phyloP scores from a whole-genome alignment of 2,329 filamentous ascomycete species.

The Aspergillus brunneoviolaceus region DNA sequence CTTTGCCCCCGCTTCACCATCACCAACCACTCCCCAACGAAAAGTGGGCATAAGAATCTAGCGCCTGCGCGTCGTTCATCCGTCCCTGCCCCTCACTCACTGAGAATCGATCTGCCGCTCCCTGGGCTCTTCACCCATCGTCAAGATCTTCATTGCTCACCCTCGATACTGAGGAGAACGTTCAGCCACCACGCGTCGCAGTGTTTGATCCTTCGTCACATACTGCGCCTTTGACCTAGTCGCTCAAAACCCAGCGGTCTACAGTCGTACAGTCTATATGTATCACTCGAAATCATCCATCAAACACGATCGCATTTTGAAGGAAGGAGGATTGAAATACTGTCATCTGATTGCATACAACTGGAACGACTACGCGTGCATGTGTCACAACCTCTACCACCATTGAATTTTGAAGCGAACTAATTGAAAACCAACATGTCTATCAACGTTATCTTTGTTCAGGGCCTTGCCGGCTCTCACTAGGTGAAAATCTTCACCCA shows the following conservation, averaged over 20 bases:
- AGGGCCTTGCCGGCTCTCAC: constrained; percentile 29
- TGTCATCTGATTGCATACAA: not conserved
- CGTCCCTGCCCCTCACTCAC: constrained; percentile 6
- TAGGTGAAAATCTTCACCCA: constrained; percentile 26
- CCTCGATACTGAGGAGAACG: not conserved
- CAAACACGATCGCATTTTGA: constrained; percentile 8
- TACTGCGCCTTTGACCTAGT: constrained; percentile 1
- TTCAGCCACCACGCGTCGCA: constrained; percentile 15
- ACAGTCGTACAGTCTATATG: constrained; percentile 25
- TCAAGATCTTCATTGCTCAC: not conserved
- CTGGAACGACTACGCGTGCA: constrained; percentile 9
- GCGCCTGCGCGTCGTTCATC: constrained; percentile 8
- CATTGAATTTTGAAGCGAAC: constrained; percentile 15
- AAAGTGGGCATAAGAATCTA: constrained; percentile 21
- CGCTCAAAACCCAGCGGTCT: not conserved
- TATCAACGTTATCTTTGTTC: constrained; percentile 21
- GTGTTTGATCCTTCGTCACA: constrained; percentile 5
- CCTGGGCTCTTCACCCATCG: not conserved
- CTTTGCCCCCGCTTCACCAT: constrained; percentile 12
- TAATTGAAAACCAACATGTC: constrained; percentile 25
- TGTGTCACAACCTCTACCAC: constrained; percentile 6
- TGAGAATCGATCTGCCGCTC: not conserved
- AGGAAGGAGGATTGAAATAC: constrained; percentile 9
- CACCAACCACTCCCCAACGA: constrained; percentile 16
- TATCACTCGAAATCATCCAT: constrained; percentile 18